Conservation (phyloP, 805 yeast species). For the Yarrowia sp. region DNA sequence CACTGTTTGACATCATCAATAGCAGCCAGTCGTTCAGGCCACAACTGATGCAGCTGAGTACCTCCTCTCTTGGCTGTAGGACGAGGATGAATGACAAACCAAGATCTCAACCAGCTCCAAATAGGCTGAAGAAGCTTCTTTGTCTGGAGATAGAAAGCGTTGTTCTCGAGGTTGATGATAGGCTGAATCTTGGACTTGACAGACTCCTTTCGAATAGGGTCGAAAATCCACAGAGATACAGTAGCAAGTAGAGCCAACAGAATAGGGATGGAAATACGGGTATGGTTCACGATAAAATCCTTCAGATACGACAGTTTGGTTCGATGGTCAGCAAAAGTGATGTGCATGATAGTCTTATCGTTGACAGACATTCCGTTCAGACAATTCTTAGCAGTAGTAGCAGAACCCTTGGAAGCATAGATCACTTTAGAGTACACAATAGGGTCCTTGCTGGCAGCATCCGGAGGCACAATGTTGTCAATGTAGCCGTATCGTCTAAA, state of each 20-base stretch:
- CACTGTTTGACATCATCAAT: slow-evolving; percentile 69
- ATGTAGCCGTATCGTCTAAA: slow-evolving; percentile 88
- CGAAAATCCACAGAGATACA: slow-evolving; percentile 80
- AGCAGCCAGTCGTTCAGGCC: slow-evolving; percentile 71
- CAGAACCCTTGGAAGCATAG: slow-evolving; percentile 59
- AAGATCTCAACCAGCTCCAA: slow-evolving; percentile 4
- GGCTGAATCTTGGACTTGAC: slow-evolving; percentile 62
- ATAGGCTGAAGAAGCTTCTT: neutral
- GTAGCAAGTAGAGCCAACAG: slow-evolving; percentile 76
- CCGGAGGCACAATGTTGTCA: slow-evolving; percentile 63
- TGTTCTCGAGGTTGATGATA: slow-evolving; percentile 19
- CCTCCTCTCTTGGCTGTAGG: neutral
- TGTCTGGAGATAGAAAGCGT: neutral
- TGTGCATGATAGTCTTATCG: slow-evolving; percentile 58
- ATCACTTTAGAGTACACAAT: slow-evolving; percentile 55
- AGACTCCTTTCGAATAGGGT: slow-evolving; percentile 84
- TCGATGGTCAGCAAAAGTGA: slow-evolving; percentile 55
- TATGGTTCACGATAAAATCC: slow-evolving; percentile 67
- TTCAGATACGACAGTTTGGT: slow-evolving; percentile 38
- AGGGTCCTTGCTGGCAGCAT: slow-evolving; percentile 45
- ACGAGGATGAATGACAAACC: slow-evolving; percentile 17
- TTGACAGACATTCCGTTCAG: slow-evolving; percentile 67
- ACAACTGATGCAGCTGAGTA: slow-evolving; percentile 39
- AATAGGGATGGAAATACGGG: slow-evolving; percentile 78
- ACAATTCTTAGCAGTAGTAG: slow-evolving; percentile 87